These are phyloP conservation scores for Suhomyces panamericanus DNA, from an alignment of 1,139 yeast genomes.

Conservation along the genomic window DNA sequence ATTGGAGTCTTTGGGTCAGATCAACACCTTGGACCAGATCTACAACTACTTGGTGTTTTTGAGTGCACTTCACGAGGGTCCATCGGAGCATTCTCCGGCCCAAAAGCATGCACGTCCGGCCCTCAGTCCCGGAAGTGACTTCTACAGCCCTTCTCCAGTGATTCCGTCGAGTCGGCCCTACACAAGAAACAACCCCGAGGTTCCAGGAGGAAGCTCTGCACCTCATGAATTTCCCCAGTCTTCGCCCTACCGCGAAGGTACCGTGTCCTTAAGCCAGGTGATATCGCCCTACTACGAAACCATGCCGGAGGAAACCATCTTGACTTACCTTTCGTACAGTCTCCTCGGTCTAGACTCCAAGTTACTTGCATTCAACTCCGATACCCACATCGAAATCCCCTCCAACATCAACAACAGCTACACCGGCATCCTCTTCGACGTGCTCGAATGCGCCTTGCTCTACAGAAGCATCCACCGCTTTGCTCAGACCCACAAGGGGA, in stretches of 20 bases:
- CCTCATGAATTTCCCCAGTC: conserved; percentile 7
- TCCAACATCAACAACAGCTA: conserved; percentile 55
- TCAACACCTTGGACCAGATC: conserved; percentile 35
- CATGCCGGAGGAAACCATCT: conserved; percentile 48
- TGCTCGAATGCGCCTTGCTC: conserved; percentile 74
- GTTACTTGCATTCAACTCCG: conserved; percentile 48
- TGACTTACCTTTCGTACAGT: conserved; percentile 63
- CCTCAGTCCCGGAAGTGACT: conserved; percentile 6
- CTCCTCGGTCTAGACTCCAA: conserved; percentile 74
- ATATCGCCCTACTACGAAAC: conserved; percentile 39
- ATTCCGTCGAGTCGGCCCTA: conserved; percentile 7
- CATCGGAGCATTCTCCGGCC: neutral
- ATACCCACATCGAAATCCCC: conserved; percentile 47
- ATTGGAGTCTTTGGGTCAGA: conserved; percentile 31
- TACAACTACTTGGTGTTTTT: conserved; percentile 40
- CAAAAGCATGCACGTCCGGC: neutral
- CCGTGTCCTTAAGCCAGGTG: conserved; percentile 13
- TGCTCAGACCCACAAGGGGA: conserved; percentile 31
- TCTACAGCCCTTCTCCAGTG: conserved; percentile 3
- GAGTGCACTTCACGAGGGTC: conserved; percentile 13
- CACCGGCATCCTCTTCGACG: conserved; percentile 54
- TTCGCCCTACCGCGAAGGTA: conserved; percentile 8
- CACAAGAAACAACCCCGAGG: conserved; percentile 4
- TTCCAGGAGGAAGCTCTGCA: neutral
- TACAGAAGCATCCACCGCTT: conserved; percentile 47